phyloP scores from a whole-genome alignment of 164 flowering plant species.

The Dillenia suffruticosa region DNA sequence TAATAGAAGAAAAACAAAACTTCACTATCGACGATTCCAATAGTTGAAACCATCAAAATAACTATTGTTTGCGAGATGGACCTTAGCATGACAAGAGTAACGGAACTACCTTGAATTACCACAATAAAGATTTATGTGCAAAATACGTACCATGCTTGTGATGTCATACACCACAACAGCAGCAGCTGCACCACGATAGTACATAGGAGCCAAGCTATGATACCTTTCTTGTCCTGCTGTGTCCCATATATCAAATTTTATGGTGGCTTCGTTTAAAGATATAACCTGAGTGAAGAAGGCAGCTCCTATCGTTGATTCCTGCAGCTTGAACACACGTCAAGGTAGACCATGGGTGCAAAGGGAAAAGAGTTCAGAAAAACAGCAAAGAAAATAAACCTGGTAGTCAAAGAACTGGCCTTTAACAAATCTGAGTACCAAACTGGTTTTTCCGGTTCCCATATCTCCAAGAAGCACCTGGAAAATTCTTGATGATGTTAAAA shows the following conservation, averaged over 20 bases:
- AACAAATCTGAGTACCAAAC: constrained; percentile 85
- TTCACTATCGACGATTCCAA: no score
- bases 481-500: background rate
- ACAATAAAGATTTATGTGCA: no score
- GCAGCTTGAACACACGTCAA: constrained; percentile 10
- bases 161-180: constrained; percentile 87
- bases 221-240: constrained; percentile 89
- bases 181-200: constrained; percentile 93
- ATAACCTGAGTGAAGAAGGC: constrained; percentile 84
- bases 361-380: background rate
- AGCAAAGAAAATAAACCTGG: constrained; percentile 45
- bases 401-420: constrained; percentile 81
- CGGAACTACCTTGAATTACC: no score
- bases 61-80: no score
- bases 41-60: no score
- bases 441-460: constrained; percentile 89
- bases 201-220: constrained; percentile 88
- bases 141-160: constrained; percentile 54
- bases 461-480: constrained; percentile 82
- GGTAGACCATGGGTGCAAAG: background rate
- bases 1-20: no score
- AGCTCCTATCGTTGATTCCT: constrained; percentile 97
- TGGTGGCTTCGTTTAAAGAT: constrained; percentile 62
- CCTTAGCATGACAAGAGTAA: no score
- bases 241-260: constrained; percentile 91